These are phyloP conservation scores for Akebia trifoliata DNA, from an alignment of 164 flowering plant species.

Conservation along the genomic window DNA sequence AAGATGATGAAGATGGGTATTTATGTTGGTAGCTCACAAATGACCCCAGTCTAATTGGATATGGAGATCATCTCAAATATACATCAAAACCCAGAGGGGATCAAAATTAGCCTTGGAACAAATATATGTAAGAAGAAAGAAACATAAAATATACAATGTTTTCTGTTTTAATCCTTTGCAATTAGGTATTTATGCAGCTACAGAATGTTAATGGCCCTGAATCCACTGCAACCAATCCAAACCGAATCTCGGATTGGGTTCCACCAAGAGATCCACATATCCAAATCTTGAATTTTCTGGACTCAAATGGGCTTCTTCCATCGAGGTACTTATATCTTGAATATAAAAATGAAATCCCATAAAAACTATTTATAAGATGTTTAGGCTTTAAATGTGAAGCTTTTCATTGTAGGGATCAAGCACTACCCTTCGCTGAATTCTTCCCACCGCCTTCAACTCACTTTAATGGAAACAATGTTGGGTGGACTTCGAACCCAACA, in stretches of 20 bases:
- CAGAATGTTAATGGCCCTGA: slow-evolving; percentile 15
- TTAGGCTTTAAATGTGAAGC: background rate
- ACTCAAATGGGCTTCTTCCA: slow-evolving; percentile 41
- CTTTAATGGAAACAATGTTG: slow-evolving; percentile 18
- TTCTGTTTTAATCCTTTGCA: background rate
- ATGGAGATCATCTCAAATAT: too few relatives aligned
- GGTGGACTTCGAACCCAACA: too few relatives aligned
- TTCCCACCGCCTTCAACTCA: slow-evolving; percentile 2
- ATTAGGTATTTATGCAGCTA: slow-evolving; percentile 19
- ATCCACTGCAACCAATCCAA: slow-evolving; percentile 15
- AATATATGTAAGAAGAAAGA: slow-evolving; percentile 3
- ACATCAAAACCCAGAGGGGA: too few relatives aligned
- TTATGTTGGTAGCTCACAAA: too few relatives aligned
- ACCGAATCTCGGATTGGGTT: slow-evolving; percentile 27
- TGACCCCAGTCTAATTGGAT: too few relatives aligned
- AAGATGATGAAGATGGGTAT: too few relatives aligned
- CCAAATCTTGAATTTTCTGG: slow-evolving; percentile 31
- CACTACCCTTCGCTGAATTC: slow-evolving; percentile 7
- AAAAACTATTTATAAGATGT: too few relatives aligned
- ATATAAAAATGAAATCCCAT: background rate
- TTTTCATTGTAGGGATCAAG: slow-evolving; percentile 18
- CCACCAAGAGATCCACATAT: slow-evolving; percentile 38
- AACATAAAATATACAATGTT: background rate
- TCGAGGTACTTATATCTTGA: slow-evolving; percentile 24
- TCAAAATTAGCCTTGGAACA: background rate